Conservation (phyloP, 176 grass and related monocot species). For the Eragrostis nindensis region DNA sequence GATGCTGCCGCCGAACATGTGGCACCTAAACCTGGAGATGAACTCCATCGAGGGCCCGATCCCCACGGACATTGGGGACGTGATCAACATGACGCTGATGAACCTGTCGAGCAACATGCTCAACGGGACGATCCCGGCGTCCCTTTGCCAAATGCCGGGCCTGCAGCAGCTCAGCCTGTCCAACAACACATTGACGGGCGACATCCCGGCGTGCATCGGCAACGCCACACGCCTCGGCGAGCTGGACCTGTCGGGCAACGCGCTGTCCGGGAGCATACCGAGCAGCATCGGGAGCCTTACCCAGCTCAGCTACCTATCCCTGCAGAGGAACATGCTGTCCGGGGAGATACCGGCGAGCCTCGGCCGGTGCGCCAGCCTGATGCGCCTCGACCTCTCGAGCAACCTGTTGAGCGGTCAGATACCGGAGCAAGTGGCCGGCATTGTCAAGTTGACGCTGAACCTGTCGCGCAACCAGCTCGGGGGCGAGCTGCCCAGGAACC, state of each 20-base stretch:
- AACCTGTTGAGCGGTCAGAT: slow-evolving; percentile 61
- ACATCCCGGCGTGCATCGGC: slow-evolving; percentile 61
- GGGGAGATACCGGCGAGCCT: slow-evolving; percentile 68
- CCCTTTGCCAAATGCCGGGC: slow-evolving; percentile 41
- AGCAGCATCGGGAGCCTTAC: slow-evolving; percentile 51
- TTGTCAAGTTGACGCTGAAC: slow-evolving; percentile 58
- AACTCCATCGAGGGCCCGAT: slow-evolving; percentile 75
- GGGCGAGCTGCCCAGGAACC: slow-evolving; percentile 50
- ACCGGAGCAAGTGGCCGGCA: slow-evolving; percentile 46
- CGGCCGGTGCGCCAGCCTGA: slow-evolving; percentile 20
- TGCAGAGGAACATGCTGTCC: slow-evolving; percentile 58
- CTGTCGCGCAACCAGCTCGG: slow-evolving; percentile 72
- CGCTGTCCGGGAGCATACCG: slow-evolving; percentile 60
- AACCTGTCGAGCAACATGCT: slow-evolving; percentile 81
- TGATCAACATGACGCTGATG: slow-evolving; percentile 68
- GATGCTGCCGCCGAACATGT: slow-evolving; percentile 36
- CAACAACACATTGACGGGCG: slow-evolving; percentile 52
- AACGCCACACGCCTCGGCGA: slow-evolving; percentile 49
- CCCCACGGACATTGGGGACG: slow-evolving; percentile 53
- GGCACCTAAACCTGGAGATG: slow-evolving; percentile 51
- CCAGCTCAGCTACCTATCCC: slow-evolving; percentile 19
- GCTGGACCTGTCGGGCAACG: slow-evolving; percentile 65
- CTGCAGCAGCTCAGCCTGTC: slow-evolving; percentile 62
- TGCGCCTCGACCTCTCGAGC: slow-evolving; percentile 64
- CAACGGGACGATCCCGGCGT: slow-evolving; percentile 58